Conservation (phyloP, 106 monocot genomes). For the Agapanthus africanus region DNA sequence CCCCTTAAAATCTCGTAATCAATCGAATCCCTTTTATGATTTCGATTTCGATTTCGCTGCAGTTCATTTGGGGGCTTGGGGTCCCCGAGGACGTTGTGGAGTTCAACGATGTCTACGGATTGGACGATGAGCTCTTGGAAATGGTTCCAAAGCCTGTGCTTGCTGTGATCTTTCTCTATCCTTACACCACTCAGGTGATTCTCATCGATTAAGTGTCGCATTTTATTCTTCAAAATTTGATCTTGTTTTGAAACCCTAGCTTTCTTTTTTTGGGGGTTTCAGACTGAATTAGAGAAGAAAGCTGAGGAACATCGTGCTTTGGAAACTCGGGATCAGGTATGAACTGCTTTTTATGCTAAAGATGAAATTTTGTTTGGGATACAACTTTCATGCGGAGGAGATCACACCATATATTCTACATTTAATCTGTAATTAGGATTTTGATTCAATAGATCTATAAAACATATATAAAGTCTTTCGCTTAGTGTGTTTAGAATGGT, state of each 20-base stretch:
- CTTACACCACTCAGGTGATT: constrained; percentile 36
- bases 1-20: too few relatives aligned
- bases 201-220: neutral
- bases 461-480: too few relatives aligned
- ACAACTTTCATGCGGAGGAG: too few relatives aligned
- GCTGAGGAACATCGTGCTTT: constrained; percentile 4
- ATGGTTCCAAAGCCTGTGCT: constrained; percentile 95
- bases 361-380: too few relatives aligned
- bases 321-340: neutral
- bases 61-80: constrained; percentile 90
- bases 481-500: too few relatives aligned
- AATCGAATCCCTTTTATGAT: too few relatives aligned
- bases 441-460: too few relatives aligned
- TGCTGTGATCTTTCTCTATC: constrained; percentile 85
- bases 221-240: neutral
- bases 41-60: constrained; percentile 8
- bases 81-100: constrained; percentile 68
- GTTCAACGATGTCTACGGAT: constrained; percentile 90
- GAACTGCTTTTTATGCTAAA: too few relatives aligned
- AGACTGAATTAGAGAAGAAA: constrained; percentile 24
- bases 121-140: constrained; percentile 76
- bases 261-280: neutral
- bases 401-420: too few relatives aligned
- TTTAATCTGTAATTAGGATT: too few relatives aligned
- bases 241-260: neutral